These are phyloP conservation scores for Pseudozyma thailandica DNA, from an alignment of 1,284 basidiomycete species.

Conservation along the genomic window DNA sequence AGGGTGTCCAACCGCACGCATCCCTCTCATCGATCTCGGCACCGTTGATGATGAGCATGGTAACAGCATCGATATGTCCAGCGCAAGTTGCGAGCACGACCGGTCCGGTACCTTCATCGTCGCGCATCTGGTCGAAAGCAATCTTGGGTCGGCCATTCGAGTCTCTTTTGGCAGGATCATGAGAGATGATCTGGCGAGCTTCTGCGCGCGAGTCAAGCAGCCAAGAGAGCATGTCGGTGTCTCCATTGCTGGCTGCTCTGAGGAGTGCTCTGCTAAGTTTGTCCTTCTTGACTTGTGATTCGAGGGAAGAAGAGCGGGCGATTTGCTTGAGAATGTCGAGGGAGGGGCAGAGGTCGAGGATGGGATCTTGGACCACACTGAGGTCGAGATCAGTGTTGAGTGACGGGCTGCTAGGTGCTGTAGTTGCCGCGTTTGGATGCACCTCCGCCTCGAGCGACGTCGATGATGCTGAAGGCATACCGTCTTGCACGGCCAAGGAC, in stretches of 20 bases:
- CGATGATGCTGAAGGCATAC: background rate
- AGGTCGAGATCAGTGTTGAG: constrained; percentile 25
- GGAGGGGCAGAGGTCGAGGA: constrained; percentile 53
- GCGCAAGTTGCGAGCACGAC: constrained; percentile 57
- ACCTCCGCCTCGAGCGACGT: constrained; percentile 9
- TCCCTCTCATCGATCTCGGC: constrained; percentile 60
- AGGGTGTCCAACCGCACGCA: constrained; percentile 82
- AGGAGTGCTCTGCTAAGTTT: constrained; percentile 45
- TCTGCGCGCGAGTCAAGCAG: constrained; percentile 42
- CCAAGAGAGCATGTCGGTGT: constrained; percentile 60
- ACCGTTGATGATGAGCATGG: constrained; percentile 52
- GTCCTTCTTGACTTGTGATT: constrained; percentile 16
- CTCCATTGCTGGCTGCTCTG: constrained; percentile 51
- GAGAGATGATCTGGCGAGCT: constrained; percentile 28
- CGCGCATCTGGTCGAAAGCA: constrained; percentile 35
- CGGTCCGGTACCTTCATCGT: constrained; percentile 56
- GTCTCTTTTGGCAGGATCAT: constrained; percentile 6
- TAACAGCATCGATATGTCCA: constrained; percentile 59
- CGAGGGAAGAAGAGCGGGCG: constrained; percentile 15
- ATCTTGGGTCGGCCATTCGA: constrained; percentile 17
- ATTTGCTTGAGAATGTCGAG: constrained; percentile 46
- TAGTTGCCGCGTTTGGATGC: background rate
- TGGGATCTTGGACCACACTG: constrained; percentile 41
- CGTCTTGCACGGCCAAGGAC: background rate
- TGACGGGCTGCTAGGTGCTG: background rate